Base-by-base conservation (phyloP, 805 yeast genomes). In the Teunomyces pallodes region DNA sequence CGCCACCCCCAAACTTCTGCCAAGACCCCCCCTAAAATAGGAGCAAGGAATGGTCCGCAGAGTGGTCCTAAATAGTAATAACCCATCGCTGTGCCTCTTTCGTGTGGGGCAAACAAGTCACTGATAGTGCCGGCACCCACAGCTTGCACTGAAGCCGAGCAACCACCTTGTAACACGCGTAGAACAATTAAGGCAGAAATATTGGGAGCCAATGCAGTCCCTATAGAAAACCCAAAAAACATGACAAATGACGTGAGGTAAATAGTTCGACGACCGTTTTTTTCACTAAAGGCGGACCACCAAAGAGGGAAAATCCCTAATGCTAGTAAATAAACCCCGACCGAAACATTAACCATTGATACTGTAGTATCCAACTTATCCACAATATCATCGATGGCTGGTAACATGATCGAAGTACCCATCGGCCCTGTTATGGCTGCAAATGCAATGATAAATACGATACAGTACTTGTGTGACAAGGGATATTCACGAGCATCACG, bases 81-180 rank as follows among this genome's bases (percentile, higher is more conserved):
- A 0, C 96, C 95, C 82, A 89, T 79, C 3, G 91, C 91, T 5
- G 76, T 64, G 2, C 96, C 96, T 58, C 96, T 75, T 55, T 84
- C 80, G 30, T 81, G 79, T 6, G 84, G 83, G 3, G 76, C 69
- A 60, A 72, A 90, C 31, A 90, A 61, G 59, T 90, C 96, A 16
- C 87, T 78, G 14, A 89, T 83, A 0, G 96, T 87, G 2, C 96
- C 96, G 0, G 96, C 96, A 3, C 96, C 96, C 27, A 89, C 89
- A 14, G 91, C 80, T 62, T 90, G 96, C 0, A 90, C 96, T 36
- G 90, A 81, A 1, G 94, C 94, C 1, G 91, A 85, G 50, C 85
- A 80, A 0, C 90, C 96, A 46, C 96, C 96, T 39, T 86, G 74
- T 1, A 89, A 64, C 4, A 86, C 79, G 55, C 96, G 74, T 47